Evolutionary conservation across 805 yeast species (phyloP).

Genomic region (Komagataella mondaviorum): DNA sequence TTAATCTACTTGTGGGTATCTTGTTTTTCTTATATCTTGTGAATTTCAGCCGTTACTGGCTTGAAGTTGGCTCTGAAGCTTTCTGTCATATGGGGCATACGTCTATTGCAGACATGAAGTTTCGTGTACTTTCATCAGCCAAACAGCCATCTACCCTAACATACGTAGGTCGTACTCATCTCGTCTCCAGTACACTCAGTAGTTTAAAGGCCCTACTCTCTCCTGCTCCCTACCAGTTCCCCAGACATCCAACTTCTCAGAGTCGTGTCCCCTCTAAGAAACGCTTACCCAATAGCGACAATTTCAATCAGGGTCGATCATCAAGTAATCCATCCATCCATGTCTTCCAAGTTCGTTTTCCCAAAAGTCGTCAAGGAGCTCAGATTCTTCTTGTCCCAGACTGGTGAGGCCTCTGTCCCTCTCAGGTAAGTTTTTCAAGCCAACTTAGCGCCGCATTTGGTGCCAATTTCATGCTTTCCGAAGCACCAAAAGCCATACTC

Average conservation of each 20-base stretch:
- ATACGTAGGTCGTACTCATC: too few species aligned
- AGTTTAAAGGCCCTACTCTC: too few species aligned
- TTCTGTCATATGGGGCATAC: too few species aligned
- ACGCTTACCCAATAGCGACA: neutral
- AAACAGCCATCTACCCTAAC: too few species aligned
- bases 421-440: slow-evolving; percentile 27
- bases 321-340: neutral
- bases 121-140: too few species aligned
- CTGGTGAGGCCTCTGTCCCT: slow-evolving; percentile 58
- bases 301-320: neutral
- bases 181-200: neutral
- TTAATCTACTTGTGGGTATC: too few species aligned
- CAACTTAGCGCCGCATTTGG: neutral
- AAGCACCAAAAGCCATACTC: too few species aligned
- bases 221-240: neutral
- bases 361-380: slow-evolving; percentile 61
- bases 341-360: slow-evolving; percentile 12
- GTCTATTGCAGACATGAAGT: too few species aligned
- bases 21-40: too few species aligned
- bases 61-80: too few species aligned
- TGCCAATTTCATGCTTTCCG: neutral
- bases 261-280: neutral
- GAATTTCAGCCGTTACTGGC: too few species aligned
- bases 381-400: slow-evolving; percentile 70
- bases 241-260: neutral